phyloP scores from a whole-genome alignment of 2,329 filamentous ascomycete genomes.

The Bipolaris bicolor region DNA sequence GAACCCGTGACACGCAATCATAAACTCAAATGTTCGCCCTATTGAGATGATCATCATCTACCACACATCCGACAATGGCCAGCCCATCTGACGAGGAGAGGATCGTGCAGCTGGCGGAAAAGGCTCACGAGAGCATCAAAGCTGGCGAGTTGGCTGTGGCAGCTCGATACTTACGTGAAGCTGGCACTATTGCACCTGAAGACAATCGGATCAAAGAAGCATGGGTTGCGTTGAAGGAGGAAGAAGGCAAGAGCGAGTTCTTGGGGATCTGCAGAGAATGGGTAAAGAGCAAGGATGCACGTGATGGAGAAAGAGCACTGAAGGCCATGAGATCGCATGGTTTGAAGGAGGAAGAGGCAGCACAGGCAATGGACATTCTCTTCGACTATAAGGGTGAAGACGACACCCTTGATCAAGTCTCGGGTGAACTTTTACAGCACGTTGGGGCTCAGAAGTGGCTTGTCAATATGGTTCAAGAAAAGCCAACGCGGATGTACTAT shows the following conservation, averaged over 20 bases:
- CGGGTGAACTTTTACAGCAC: conserved; percentile 45
- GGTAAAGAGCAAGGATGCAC: conserved; percentile 44
- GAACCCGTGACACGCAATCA: conserved; percentile 26
- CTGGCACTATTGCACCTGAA: conserved; percentile 52
- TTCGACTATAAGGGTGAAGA: conserved; percentile 51
- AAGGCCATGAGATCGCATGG: conserved; percentile 34
- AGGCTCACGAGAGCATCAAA: conserved; percentile 35
- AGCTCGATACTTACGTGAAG: conserved; percentile 52
- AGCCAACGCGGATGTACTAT: conserved; percentile 53
- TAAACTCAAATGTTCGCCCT: conserved; percentile 20
- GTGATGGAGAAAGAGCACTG: conserved; percentile 51
- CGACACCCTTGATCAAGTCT: conserved; percentile 50
- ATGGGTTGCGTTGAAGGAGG: conserved; percentile 50
- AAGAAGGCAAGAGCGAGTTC: conserved; percentile 46
- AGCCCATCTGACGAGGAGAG: conserved; percentile 37
- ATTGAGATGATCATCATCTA: conserved; percentile 24
- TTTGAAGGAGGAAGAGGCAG: conserved; percentile 48
- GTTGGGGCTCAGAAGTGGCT: conserved; percentile 49
- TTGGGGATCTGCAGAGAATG: conserved; percentile 45
- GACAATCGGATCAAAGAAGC: conserved; percentile 50
- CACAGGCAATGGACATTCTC: conserved; percentile 51
- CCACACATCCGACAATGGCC: conserved; percentile 31
- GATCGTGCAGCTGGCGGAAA: conserved; percentile 40
- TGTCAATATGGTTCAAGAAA: conserved; percentile 45
- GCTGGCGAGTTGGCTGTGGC: conserved; percentile 48